phyloP scores from a whole-genome alignment of 305 asterid genomes.

The Ilex paraguariensis region DNA sequence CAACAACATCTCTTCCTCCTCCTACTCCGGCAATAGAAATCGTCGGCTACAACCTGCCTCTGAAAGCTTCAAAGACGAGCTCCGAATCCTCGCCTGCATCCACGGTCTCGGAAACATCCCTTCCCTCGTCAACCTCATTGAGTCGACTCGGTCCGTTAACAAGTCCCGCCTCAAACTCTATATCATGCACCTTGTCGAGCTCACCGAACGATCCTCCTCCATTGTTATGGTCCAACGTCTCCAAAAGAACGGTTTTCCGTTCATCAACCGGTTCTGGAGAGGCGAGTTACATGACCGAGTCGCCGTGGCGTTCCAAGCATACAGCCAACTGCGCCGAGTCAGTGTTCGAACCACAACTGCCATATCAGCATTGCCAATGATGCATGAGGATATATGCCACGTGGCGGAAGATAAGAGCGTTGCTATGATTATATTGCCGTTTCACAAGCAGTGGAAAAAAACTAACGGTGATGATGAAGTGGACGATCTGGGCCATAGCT shows the following conservation, averaged over 20 bases:
- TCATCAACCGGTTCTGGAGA: conserved; percentile 14
- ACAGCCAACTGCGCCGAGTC: conserved; percentile 23
- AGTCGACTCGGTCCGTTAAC: conserved; percentile 13
- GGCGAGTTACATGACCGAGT: conserved; percentile 16
- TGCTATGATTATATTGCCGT: conserved; percentile 28
- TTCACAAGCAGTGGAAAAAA: conserved; percentile 34
- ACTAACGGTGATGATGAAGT: conserved; percentile 12
- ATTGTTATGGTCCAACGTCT: conserved; percentile 29
- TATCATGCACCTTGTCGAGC: conserved; percentile 35
- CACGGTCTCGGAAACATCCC: conserved; percentile 17
- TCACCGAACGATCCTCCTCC: conserved; percentile 38
- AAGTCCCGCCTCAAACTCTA: conserved; percentile 24
- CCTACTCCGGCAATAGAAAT: not conserved
- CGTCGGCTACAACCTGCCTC: not conserved
- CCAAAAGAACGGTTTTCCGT: conserved; percentile 34
- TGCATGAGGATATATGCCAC: conserved; percentile 42
- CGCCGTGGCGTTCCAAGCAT: conserved; percentile 10
- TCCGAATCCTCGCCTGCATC: conserved; percentile 28
- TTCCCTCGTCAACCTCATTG: conserved; percentile 24
- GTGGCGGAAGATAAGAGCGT: conserved; percentile 30
- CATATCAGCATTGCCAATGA: conserved; percentile 25
- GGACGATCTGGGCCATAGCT: conserved; percentile 26
- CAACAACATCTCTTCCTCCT: not conserved
- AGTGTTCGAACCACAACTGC: conserved; percentile 29
- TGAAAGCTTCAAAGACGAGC: conserved; percentile 3